These are phyloP conservation scores for Blastocystis sp. DNA, from an alignment of 352 stramenopile species.

Conservation along the genomic window DNA sequence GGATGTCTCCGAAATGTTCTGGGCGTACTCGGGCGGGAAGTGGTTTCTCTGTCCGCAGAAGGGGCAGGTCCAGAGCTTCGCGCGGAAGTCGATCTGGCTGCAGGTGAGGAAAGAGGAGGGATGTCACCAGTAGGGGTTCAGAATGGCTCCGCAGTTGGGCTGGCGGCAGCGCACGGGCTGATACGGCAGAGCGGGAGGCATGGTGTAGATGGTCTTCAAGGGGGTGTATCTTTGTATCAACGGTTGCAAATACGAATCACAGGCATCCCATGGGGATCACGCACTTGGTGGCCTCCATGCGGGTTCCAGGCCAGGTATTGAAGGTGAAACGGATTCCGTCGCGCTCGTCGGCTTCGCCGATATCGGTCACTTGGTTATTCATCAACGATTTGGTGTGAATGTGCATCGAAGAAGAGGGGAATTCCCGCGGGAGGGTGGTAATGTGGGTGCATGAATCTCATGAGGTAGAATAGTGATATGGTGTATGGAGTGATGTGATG, in stretches of 20 bases:
- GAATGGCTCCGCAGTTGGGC: constrained; percentile 77
- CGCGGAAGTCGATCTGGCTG: constrained; percentile 83
- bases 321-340: constrained; percentile 91
- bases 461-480: no score
- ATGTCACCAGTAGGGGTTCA: constrained; percentile 92
- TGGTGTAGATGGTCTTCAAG: constrained; percentile 87
- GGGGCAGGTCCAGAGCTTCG: constrained; percentile 96
- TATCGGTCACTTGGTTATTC: constrained; percentile 1
- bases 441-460: no score
- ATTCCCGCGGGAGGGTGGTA: no score
- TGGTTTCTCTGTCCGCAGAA: constrained; percentile 97
- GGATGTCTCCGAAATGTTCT: constrained; percentile 94
- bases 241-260: constrained; percentile 58
- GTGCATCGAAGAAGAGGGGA: no score
- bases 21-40: constrained; percentile 85
- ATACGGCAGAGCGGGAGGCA: constrained; percentile 83
- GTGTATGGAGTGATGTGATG: no score
- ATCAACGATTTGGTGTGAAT: not conserved
- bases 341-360: constrained; percentile 62
- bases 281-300: constrained; percentile 88
- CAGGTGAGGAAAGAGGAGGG: not conserved
- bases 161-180: constrained; percentile 94
- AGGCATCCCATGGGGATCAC: constrained; percentile 85
- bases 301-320: constrained; percentile 91
- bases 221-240: constrained; percentile 74